These are phyloP conservation scores for Agaricales sp. DNA, from an alignment of 1,284 basidiomycete species.

Conservation along the genomic window DNA sequence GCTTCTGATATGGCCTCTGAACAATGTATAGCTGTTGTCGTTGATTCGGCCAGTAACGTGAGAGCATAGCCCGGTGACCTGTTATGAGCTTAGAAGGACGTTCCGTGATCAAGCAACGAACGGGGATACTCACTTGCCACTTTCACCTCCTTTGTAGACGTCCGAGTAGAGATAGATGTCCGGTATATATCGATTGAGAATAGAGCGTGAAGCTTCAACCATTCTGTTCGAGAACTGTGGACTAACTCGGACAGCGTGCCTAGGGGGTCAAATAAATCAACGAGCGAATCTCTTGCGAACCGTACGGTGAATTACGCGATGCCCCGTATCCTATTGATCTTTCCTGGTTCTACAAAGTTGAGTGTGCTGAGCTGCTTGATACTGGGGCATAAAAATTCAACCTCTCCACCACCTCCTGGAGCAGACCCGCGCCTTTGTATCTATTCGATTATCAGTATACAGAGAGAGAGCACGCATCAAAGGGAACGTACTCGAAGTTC, in stretches of 20 bases:
- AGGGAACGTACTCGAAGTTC: slow-evolving; percentile 59
- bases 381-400: slow-evolving; percentile 88
- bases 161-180: slow-evolving; percentile 99
- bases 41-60: slow-evolving; percentile 85
- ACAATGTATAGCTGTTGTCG: slow-evolving; percentile 83
- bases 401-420: slow-evolving; percentile 88
- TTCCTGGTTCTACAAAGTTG: slow-evolving; percentile 86
- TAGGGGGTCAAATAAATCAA: slow-evolving; percentile 20
- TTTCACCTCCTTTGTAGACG: slow-evolving; percentile 95
- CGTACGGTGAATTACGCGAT: slow-evolving; percentile 61
- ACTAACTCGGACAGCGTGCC: slow-evolving; percentile 89
- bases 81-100: slow-evolving; percentile 4
- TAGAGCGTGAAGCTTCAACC: slow-evolving; percentile 87
- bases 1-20: slow-evolving; percentile 78
- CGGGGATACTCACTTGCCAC: slow-evolving; percentile 76
- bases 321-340: slow-evolving; percentile 90
- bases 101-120: no score
- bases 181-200: slow-evolving; percentile 94
- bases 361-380: slow-evolving; percentile 86
- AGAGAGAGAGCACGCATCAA: slow-evolving; percentile 1
- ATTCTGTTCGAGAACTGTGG: slow-evolving; percentile 97
- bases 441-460: slow-evolving; percentile 25
- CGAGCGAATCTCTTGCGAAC: slow-evolving; percentile 2
- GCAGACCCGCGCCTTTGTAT: slow-evolving; percentile 92
- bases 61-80: slow-evolving; percentile 96